These are phyloP conservation scores for Bothriochloa decipiens DNA, from an alignment of 176 grass and related monocot genomes.

Conservation along the genomic window DNA sequence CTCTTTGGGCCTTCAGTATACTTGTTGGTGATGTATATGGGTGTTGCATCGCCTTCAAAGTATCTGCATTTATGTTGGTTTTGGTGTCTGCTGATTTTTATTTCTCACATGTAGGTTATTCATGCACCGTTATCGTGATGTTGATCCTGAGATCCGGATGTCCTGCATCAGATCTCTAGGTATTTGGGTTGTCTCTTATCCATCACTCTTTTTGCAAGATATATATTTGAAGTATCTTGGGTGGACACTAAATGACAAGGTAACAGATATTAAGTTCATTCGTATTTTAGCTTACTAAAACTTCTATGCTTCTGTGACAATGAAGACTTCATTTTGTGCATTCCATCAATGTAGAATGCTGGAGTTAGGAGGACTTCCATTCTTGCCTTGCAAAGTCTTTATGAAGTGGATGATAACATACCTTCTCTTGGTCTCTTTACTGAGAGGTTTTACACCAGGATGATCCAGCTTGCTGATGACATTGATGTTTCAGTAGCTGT, in stretches of 20 bases:
- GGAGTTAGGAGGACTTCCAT: slow-evolving; percentile 88
- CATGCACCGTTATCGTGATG: slow-evolving; percentile 98
- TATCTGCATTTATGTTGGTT: not conserved
- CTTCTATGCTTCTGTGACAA: slow-evolving; percentile 17
- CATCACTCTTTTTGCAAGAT: slow-evolving; percentile 96
- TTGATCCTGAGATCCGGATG: slow-evolving; percentile 94
- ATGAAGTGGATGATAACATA: slow-evolving; percentile 90
- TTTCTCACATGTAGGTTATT: slow-evolving; percentile 69
- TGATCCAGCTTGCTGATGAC: slow-evolving; percentile 99
- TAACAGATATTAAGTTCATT: slow-evolving; percentile 40
- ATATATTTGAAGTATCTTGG: slow-evolving; percentile 98
- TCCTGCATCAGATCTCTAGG: slow-evolving; percentile 90
- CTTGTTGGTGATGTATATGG: not conserved
- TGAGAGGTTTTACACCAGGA: slow-evolving; percentile 87
- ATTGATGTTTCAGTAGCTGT: slow-evolving; percentile 97
- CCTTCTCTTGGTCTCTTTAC: slow-evolving; percentile 91
- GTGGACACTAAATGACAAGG: slow-evolving; percentile 99
- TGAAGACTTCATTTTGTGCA: slow-evolving; percentile 32
- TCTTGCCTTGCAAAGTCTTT: slow-evolving; percentile 83
- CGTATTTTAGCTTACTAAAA: slow-evolving; percentile 31
- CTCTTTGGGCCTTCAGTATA: not conserved
- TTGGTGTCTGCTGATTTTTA: not conserved
- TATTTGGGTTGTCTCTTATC: slow-evolving; percentile 90
- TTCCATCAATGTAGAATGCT: slow-evolving; percentile 69
- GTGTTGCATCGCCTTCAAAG: not conserved